phyloP scores from a whole-genome alignment of 1,284 basidiomycete genomes.

The Melampsora americana region DNA sequence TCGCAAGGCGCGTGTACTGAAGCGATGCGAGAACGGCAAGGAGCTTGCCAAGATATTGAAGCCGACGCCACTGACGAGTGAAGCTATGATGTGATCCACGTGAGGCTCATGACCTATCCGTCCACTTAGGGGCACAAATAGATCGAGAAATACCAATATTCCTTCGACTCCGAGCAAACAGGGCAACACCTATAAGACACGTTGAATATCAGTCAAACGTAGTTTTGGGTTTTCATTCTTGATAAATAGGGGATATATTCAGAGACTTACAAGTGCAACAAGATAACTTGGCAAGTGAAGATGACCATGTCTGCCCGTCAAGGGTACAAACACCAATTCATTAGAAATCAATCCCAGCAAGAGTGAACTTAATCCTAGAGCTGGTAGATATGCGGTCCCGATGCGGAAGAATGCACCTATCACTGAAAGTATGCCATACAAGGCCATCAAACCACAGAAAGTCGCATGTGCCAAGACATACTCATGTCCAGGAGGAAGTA shows the following conservation, averaged over 20 bases:
- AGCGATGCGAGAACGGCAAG: conserved; percentile 68
- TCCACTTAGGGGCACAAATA: conserved; percentile 85
- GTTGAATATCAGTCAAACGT: conserved; percentile 16
- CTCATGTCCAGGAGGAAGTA: conserved; percentile 44
- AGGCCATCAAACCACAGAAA: conserved; percentile 24
- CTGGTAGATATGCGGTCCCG: conserved; percentile 32
- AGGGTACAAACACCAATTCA: conserved; percentile 33
- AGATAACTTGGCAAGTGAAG: conserved; percentile 60
- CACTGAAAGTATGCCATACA: conserved; percentile 32
- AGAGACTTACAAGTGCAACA: conserved; percentile 58
- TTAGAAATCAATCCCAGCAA: conserved; percentile 21
- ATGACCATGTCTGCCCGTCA: conserved; percentile 29
- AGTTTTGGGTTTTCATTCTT: background rate
- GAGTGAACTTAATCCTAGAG: conserved; percentile 16
- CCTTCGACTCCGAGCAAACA: conserved; percentile 69
- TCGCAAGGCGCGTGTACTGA: conserved; percentile 56
- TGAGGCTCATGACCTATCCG: conserved; percentile 64
- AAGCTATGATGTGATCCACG: conserved; percentile 82
- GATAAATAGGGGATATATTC: too few species aligned
- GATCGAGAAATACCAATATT: conserved; percentile 69
- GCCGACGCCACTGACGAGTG: conserved; percentile 53
- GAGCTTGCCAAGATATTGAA: conserved; percentile 63
- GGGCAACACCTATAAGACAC: conserved; percentile 57
- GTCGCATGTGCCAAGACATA: conserved; percentile 36
- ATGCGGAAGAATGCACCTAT: conserved; percentile 33